Evolutionary conservation across 202 grass and related monocot genomes (phyloP).

Genomic region (Digitaria exilis): DNA sequence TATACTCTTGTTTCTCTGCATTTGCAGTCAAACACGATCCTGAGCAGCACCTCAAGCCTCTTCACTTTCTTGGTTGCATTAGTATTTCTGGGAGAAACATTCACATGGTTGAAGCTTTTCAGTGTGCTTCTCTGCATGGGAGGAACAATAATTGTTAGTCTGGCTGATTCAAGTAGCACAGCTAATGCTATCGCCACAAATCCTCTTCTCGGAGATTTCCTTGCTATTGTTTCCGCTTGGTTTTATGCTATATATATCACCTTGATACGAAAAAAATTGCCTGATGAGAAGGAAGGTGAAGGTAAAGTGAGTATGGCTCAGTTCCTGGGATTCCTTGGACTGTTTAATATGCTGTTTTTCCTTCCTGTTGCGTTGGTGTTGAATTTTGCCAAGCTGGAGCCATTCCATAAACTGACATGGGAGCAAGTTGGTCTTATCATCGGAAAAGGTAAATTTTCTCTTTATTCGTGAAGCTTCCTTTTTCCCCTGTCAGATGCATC

Average conservation of each 20-base stretch:
- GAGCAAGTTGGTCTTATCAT: constrained; percentile 92
- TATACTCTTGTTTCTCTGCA: constrained; percentile 25
- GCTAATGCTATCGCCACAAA: constrained; percentile 71
- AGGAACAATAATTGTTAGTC: constrained; percentile 91
- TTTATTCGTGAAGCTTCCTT: background rate
- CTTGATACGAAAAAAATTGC: constrained; percentile 86
- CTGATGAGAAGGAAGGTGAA: constrained; percentile 93
- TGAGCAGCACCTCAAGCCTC: constrained; percentile 94
- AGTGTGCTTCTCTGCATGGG: constrained; percentile 97
- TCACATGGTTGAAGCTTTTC: constrained; percentile 88
- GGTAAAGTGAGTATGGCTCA: constrained; percentile 94
- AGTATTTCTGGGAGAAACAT: constrained; percentile 84
- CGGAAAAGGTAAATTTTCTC: constrained; percentile 78
- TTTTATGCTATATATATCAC: constrained; percentile 93
- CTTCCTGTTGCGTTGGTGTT: constrained; percentile 80
- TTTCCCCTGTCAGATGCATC: background rate
- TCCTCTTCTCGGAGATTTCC: constrained; percentile 82
- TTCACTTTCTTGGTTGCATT: constrained; percentile 97
- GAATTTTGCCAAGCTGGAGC: constrained; percentile 86
- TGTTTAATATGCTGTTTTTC: constrained; percentile 94
- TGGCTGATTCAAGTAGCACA: constrained; percentile 69
- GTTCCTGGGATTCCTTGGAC: constrained; percentile 87
- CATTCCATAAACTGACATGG: constrained; percentile 86
- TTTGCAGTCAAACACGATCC: constrained; percentile 94
- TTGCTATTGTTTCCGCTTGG: constrained; percentile 81